Evolutionary conservation across 2,329 filamentous ascomycete species (phyloP).

Genomic region (Stemphylium vesicarium): DNA sequence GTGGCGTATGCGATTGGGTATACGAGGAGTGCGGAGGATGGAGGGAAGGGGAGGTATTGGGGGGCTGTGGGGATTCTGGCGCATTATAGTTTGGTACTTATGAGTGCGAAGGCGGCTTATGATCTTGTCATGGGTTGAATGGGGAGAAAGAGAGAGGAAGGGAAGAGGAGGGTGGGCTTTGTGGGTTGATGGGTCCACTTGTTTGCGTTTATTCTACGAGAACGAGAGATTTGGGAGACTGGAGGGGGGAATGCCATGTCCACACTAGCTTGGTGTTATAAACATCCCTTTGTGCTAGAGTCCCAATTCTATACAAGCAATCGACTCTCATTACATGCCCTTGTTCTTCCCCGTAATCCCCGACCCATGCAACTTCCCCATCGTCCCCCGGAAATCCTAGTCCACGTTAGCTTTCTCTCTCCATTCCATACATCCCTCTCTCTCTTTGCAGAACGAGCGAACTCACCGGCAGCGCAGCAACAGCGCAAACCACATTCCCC

Average conservation of each 20-base stretch:
- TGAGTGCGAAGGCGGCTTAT: slow-evolving; percentile 36
- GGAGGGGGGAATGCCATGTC: no score
- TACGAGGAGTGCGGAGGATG: slow-evolving; percentile 46
- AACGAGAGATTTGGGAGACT: no score
- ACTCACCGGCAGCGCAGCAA: slow-evolving; percentile 9
- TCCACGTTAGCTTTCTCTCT: not conserved
- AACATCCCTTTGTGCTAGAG: not conserved
- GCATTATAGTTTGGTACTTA: slow-evolving; percentile 37
- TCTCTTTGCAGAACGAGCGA: no score
- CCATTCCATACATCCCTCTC: no score
- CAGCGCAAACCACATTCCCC: slow-evolving; percentile 2
- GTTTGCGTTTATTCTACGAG: no score
- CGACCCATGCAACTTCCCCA: not conserved
- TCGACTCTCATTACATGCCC: no score
- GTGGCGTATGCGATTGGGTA: slow-evolving; percentile 58
- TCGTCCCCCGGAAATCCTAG: slow-evolving; percentile 1
- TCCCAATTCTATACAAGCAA: no score
- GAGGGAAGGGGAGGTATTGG: slow-evolving; percentile 54
- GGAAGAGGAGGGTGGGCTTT: no score
- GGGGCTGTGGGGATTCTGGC: slow-evolving; percentile 44
- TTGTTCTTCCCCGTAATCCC: no score
- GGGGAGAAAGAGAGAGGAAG: not conserved
- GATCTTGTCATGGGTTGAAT: slow-evolving; percentile 27
- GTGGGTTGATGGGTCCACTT: no score
- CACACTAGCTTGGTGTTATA: no score